Evolutionary conservation across 768 basidiomycete species (phyloP).

Genomic region (Mrakia hoshinonis): DNA sequence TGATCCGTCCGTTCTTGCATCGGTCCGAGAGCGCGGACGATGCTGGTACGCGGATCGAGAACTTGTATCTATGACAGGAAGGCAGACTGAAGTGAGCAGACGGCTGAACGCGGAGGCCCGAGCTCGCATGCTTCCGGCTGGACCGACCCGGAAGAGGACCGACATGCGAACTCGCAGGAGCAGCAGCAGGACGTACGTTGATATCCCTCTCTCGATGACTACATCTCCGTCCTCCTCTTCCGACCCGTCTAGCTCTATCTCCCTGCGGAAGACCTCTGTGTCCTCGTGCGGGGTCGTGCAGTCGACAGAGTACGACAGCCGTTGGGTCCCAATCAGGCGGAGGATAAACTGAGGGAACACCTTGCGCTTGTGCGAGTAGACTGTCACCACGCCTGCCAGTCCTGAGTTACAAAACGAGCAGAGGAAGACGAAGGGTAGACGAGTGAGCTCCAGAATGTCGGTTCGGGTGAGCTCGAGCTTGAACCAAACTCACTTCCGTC

Average conservation of each 20-base stretch:
- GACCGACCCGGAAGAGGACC: neutral
- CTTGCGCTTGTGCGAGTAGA: neutral
- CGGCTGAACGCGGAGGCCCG: neutral
- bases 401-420: neutral
- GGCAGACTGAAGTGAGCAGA: neutral
- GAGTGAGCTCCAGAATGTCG: no score
- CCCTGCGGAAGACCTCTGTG: conserved; percentile 11
- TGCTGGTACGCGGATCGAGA: neutral
- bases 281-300: neutral
- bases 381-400: neutral
- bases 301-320: neutral
- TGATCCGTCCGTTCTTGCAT: conserved; percentile 1
- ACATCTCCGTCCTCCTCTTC: conserved; percentile 31
- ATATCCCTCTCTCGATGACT: conserved; percentile 28
- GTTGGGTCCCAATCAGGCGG: neutral
- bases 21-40: neutral
- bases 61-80: neutral
- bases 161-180: neutral
- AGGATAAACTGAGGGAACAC: neutral
- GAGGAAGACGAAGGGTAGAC: no score
- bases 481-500: conserved; percentile 3
- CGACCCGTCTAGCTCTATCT: conserved; percentile 4
- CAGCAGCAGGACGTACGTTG: neutral
- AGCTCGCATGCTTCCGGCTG: neutral
- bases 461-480: no score